Conservation (phyloP, 129 eudicot genomes). For the Tagetes patula region DNA sequence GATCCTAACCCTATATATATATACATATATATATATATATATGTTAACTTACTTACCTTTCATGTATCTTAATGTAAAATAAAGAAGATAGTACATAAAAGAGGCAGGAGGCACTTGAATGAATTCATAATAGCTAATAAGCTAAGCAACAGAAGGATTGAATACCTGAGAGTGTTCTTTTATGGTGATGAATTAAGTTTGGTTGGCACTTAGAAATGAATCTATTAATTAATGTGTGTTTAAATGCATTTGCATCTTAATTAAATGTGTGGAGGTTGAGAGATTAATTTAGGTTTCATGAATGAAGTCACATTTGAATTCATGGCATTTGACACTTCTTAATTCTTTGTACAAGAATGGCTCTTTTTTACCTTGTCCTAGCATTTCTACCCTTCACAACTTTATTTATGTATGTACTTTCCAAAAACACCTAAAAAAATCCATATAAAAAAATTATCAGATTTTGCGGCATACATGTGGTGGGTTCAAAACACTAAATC, state of each 20-base stretch:
- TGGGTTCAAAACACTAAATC: background rate
- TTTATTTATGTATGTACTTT: background rate
- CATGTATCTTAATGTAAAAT: slow-evolving; percentile 3
- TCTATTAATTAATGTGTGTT: slow-evolving; percentile 40
- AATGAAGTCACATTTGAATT: slow-evolving; percentile 41
- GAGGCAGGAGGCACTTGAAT: slow-evolving; percentile 38
- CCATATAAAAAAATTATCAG: background rate
- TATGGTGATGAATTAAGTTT: slow-evolving; percentile 25
- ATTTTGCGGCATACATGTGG: background rate
- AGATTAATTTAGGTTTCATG: slow-evolving; percentile 41
- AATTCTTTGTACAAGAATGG: slow-evolving; percentile 29
- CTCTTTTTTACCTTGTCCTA: background rate
- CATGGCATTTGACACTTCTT: slow-evolving; percentile 38
- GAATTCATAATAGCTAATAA: slow-evolving; percentile 39
- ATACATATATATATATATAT: too few relatives aligned
- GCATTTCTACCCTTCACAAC: slow-evolving; percentile 6
- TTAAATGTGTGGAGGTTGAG: slow-evolving; percentile 37
- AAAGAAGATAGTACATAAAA: slow-evolving; percentile 36
- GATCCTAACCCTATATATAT: too few relatives aligned
- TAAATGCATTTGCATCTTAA: slow-evolving; percentile 38
- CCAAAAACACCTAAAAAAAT: background rate
- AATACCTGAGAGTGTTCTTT: slow-evolving; percentile 36
- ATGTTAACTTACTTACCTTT: slow-evolving; percentile 14
- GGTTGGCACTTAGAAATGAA: slow-evolving; percentile 43
- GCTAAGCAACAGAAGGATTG: slow-evolving; percentile 40